Conservation (phyloP, 768 basidiomycete species). For the Rhodotorula babjevae region DNA sequence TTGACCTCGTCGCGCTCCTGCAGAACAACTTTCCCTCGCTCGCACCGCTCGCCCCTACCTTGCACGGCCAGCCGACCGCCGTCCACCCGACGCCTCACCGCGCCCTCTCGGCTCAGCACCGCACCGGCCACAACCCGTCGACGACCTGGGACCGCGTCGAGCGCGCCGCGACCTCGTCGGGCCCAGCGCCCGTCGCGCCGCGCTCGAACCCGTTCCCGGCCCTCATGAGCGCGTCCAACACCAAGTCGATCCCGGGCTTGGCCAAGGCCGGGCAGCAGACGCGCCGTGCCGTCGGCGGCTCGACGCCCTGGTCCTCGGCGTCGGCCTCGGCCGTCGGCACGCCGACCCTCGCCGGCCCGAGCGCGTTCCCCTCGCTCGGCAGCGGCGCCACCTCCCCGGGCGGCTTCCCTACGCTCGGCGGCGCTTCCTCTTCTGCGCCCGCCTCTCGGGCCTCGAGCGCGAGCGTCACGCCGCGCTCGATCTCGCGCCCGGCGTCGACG, state of each 20-base stretch:
- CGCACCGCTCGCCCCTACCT: slow-evolving; percentile 22
- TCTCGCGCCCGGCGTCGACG: slow-evolving; percentile 13
- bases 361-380: slow-evolving; percentile 18
- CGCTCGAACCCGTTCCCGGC: slow-evolving; percentile 31
- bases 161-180: slow-evolving; percentile 18
- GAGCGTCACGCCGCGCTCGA: background rate
- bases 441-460: background rate
- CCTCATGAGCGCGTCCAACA: slow-evolving; percentile 26
- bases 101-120: slow-evolving; percentile 26
- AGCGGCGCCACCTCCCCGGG: background rate
- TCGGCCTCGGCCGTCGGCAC: slow-evolving; percentile 7
- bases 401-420: slow-evolving; percentile 16
- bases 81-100: slow-evolving; percentile 9
- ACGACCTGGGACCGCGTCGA: slow-evolving; percentile 36
- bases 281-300: background rate
- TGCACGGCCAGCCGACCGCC: slow-evolving; percentile 26
- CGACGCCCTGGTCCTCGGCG: slow-evolving; percentile 28
- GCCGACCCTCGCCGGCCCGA: background rate
- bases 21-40: slow-evolving; percentile 39
- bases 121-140: slow-evolving; percentile 2
- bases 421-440: background rate
- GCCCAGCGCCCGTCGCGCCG: slow-evolving; percentile 23
- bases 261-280: slow-evolving; percentile 12
- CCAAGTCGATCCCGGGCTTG: slow-evolving; percentile 19
- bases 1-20: background rate